These are phyloP conservation scores for Linnemannia hyalina DNA, from an alignment of 192 early-diverging fungal genomes.

Conservation along the genomic window DNA sequence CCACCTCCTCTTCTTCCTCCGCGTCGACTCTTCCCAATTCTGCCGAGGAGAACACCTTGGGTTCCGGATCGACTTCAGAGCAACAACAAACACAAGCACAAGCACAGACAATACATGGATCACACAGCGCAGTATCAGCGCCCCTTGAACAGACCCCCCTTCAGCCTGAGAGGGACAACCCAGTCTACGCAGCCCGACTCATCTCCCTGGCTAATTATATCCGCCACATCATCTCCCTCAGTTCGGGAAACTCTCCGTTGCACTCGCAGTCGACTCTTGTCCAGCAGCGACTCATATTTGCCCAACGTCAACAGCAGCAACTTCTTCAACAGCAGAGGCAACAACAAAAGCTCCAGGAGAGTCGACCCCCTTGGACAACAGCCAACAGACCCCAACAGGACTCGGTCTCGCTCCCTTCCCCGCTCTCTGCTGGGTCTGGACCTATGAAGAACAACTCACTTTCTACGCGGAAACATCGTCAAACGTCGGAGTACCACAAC, in stretches of 20 bases:
- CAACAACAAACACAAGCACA: neutral
- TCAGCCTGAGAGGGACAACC: conserved; percentile 19
- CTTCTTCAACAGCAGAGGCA: conserved; percentile 1
- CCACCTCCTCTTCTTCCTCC: neutral
- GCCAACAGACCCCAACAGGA: neutral
- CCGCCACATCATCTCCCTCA: conserved; percentile 45
- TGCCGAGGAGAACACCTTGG: neutral
- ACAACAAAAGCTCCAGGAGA: conserved; percentile 20
- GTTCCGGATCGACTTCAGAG: neutral
- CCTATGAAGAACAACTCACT: conserved; percentile 32
- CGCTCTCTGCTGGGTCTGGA: conserved; percentile 40
- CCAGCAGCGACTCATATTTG: neutral
- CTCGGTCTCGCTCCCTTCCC: conserved; percentile 13
- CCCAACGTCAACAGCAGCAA: conserved; percentile 19
- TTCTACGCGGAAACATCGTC: conserved; percentile 27
- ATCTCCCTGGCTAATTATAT: conserved; percentile 55
- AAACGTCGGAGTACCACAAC: conserved; percentile 26
- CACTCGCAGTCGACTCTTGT: conserved; percentile 12
- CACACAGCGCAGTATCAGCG: neutral
- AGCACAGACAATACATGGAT: neutral
- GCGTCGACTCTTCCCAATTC: neutral
- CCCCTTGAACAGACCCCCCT: neutral
- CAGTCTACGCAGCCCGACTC: conserved; percentile 24
- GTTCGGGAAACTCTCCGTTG: conserved; percentile 22
- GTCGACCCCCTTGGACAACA: neutral